phyloP scores from a whole-genome alignment of 2,329 filamentous ascomycete species.

The Fusarium camptoceras region DNA sequence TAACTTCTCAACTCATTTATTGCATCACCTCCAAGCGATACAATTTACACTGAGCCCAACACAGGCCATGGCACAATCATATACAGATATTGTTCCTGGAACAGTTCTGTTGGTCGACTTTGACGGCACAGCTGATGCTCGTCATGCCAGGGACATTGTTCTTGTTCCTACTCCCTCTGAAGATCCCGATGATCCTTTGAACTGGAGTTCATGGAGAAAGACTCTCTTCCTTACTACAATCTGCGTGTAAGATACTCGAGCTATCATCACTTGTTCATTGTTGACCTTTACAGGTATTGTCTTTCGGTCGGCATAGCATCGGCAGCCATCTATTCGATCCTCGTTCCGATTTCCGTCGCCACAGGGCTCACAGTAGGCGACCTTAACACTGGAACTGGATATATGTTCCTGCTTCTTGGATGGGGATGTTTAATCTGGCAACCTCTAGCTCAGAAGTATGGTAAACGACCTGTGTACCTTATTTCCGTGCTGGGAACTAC shows the following conservation, averaged over 20 bases:
- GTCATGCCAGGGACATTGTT: constrained; percentile 34
- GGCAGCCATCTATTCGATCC: constrained; percentile 1
- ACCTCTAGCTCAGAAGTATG: neutral
- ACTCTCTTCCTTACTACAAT: neutral
- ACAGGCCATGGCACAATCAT: too few species aligned
- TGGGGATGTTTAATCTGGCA: constrained; percentile 12
- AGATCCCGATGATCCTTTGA: constrained; percentile 11
- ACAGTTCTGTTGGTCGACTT: constrained; percentile 40
- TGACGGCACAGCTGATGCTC: constrained; percentile 32
- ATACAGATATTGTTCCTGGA: constrained; percentile 13
- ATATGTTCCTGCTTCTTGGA: constrained; percentile 9
- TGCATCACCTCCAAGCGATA: too few species aligned
- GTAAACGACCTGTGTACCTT: constrained; percentile 3
- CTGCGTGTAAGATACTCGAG: neutral
- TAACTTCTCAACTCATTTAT: too few species aligned
- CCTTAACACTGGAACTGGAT: neutral
- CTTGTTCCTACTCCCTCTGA: constrained; percentile 2
- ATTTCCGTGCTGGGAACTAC: neutral
- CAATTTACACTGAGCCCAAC: too few species aligned
- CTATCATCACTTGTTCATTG: too few species aligned
- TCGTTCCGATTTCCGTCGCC: neutral
- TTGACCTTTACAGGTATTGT: neutral
- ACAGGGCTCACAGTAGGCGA: neutral
- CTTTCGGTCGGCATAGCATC: neutral
- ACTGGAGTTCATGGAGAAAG: neutral